Base-by-base conservation (phyloP, 2,329 filamentous ascomycete genomes). In the Exophiala dermatitidis region DNA sequence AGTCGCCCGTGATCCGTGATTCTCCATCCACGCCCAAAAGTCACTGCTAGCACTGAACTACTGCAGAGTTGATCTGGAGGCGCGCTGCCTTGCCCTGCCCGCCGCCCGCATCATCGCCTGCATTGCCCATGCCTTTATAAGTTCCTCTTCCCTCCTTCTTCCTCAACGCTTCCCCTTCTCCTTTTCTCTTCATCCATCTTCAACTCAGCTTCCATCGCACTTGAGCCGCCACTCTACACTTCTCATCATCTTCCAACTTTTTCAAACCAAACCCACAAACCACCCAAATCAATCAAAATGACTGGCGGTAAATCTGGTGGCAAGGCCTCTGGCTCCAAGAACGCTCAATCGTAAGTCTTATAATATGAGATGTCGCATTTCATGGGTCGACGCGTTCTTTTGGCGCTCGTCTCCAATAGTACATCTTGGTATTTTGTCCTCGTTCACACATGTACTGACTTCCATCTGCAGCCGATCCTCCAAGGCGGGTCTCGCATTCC, bases 251-350 rank as follows among this genome's bases (percentile, higher is more conserved):
- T 66, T 65, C 66, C 65, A 68, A 61, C 60, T 65, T 65, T 65
- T 64, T 69, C 64, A 57, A 65, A 68, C 72, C 69, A 41, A 53
- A 52, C n/a, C 49, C 33, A 36, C 45, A 38, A 37, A 68, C 72
- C 63, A 71, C 81, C 85, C 19, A 19, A 30, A 45, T 69, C 73
- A 63, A 71, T 82, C 85, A 96, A 88, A 87, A 98, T 98, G 93
- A 95, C 93, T 89, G 91, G 91, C 83, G 91, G 93, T 77, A 98
- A 98, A 80, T 96, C 91, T 79, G 93, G 93, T 77, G 93, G 93
- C 85, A 97, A 97, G 86, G 90, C 91, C 81, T 91, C 87, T 79
- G 90, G 90, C 80, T 86, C 87, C 80, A 98, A 98, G 89, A 95
- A 87, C 82, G 88, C 93, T 71, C 93, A 97, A 82, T 96, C 90